Evolutionary conservation across 2,329 filamentous ascomycete species (phyloP).

Genomic region (Trichoderma sp.): DNA sequence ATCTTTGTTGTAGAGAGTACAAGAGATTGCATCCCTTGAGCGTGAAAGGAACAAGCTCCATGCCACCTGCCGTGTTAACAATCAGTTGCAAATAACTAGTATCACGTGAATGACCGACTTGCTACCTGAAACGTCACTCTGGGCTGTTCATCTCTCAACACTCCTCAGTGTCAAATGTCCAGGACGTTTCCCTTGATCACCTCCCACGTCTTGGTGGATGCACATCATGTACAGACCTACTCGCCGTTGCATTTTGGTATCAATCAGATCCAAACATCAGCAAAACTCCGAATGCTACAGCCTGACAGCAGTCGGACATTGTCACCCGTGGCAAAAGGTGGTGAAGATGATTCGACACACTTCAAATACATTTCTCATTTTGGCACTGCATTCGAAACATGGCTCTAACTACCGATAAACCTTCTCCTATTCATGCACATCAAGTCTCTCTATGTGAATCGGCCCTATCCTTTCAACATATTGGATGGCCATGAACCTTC

Average conservation of each 20-base stretch:
- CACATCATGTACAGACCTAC: not conserved
- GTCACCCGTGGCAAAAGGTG: not conserved
- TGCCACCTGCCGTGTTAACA: not conserved
- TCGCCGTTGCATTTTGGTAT: not conserved
- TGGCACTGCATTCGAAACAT: not conserved
- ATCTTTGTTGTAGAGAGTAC: not conserved
- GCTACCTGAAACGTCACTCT: not conserved
- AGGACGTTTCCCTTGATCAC: not conserved
- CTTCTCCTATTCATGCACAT: not conserved
- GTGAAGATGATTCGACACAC: not conserved
- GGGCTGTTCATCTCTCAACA: not conserved
- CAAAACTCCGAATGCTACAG: not conserved
- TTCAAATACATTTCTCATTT: not conserved
- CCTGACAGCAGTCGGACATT: not conserved
- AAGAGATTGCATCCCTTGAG: not conserved
- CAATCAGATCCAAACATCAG: not conserved
- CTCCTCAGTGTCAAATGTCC: not conserved
- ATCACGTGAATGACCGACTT: not conserved
- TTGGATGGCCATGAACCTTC: not conserved
- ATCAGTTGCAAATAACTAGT: not conserved
- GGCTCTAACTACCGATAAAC: not conserved
- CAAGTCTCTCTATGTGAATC: not conserved
- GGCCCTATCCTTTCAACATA: not conserved
- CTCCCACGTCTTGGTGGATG: not conserved
- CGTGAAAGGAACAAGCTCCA: not conserved